Conservation (phyloP, 1,284 basidiomycete genomes). For the Tremellales sp. region DNA sequence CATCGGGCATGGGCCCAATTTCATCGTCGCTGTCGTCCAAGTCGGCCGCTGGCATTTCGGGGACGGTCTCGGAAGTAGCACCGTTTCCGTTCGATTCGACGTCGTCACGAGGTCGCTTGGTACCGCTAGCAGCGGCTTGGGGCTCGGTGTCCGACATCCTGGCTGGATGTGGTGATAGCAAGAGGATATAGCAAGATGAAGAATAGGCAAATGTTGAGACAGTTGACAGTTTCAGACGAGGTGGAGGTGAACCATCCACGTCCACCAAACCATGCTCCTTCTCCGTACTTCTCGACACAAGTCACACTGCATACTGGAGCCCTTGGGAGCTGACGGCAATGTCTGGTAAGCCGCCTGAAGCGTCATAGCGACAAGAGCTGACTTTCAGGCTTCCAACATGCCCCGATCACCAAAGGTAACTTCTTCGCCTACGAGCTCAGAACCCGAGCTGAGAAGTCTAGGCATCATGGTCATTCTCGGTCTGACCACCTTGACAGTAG, state of each 20-base stretch:
- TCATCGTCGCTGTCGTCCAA: slow-evolving; percentile 44
- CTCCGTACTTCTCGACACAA: too few species aligned
- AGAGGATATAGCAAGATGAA: not conserved
- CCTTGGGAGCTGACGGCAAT: not conserved
- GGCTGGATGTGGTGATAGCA: too few species aligned
- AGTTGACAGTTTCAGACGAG: not conserved
- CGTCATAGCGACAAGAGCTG: not conserved
- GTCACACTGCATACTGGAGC: too few species aligned
- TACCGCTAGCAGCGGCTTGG: slow-evolving; percentile 1
- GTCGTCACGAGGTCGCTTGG: slow-evolving; percentile 2
- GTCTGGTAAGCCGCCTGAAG: not conserved
- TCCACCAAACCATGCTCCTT: too few species aligned
- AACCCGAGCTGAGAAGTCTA: slow-evolving; percentile 34
- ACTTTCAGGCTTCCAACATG: slow-evolving; percentile 42
- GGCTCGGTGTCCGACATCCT: slow-evolving; percentile 11
- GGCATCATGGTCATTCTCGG: slow-evolving; percentile 71
- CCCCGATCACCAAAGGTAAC: slow-evolving; percentile 40
- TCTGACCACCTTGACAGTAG: slow-evolving; percentile 64
- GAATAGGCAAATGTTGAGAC: not conserved
- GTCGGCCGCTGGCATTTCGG: slow-evolving; percentile 32
- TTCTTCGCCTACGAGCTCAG: not conserved
- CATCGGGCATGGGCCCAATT: slow-evolving; percentile 32
- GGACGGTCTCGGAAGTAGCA: slow-evolving; percentile 4
- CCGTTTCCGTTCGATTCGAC: slow-evolving; percentile 2
- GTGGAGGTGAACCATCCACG: not conserved